Evolutionary conservation across 768 basidiomycete genomes (phyloP), one percentile per base, ranked within the genome.

Genomic region (Baorangia bicolor): DNA sequence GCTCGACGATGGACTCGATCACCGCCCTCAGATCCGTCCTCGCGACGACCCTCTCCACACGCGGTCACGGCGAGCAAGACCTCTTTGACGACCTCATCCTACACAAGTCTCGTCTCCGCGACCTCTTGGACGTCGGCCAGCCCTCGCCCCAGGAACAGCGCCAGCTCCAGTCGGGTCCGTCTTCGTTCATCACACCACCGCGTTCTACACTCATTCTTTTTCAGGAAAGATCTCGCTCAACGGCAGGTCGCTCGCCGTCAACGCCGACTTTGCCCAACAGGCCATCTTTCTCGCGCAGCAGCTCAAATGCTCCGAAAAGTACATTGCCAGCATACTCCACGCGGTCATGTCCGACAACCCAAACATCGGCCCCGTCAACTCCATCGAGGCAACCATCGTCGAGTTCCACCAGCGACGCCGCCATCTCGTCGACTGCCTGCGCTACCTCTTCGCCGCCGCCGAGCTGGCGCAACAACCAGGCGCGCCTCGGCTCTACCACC

Each of bases 291-390:
- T 95, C 52, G 84, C 94, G 0, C 84, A 89, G 65, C 84, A 91
- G 51, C 85, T 97, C 50, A 79, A 83, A 63, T 85, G 85, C 60
- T 95, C 94, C 13, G 94, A 96, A 74, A 83, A 86, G 62, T 85
- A 90, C 70, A 74, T 86, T 48, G 90, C 92, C 5, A 77, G 77
- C 21, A 80, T 92, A 18, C 75, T 92, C 43, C 83, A 88, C 55
- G 73, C 80, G 21, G 77, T 88, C 39, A 85, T 86, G 73, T 63
- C 79, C 1, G 74, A 79, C 56, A 84, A 86, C 63, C 86, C 90
- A 0, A 90, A 91, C 59, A 73, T 87, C 16, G 75, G 71, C 4
- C 74, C 82, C 5, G 77, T 83, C 2, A 77, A 75, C 52, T 82
- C 77, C 48, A 75, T 92, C 31, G 92, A 94, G 66, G 71, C 78